Evolutionary conservation across 2,329 filamentous ascomycete genomes (phyloP).

Genomic region (Trichoderma gracile): DNA sequence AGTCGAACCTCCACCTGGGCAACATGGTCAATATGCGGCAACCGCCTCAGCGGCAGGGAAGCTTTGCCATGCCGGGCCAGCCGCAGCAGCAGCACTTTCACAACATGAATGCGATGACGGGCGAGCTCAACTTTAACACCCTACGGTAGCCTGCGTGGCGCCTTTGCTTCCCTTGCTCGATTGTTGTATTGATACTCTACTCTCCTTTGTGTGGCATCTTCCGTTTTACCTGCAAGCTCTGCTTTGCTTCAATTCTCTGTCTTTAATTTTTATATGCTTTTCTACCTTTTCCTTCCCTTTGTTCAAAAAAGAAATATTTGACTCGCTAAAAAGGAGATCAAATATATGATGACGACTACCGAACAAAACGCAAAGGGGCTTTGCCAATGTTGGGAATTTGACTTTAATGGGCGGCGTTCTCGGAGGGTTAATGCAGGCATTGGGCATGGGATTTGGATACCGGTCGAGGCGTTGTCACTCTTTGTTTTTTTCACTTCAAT

Average conservation of each 20-base stretch:
- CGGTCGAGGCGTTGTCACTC: background rate
- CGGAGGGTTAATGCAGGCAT: constrained; percentile 4
- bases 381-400: background rate
- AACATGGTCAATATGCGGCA: constrained; percentile 35
- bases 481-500: background rate
- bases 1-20: constrained; percentile 36
- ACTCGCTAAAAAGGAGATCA: background rate
- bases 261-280: background rate
- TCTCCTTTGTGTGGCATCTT: background rate
- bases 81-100: constrained; percentile 50
- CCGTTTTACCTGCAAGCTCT: background rate
- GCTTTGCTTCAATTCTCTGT: background rate
- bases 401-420: background rate
- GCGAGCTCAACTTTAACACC: constrained; percentile 35
- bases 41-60: constrained; percentile 36
- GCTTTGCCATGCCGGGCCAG: constrained; percentile 38
- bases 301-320: constrained; percentile 12
- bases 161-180: background rate
- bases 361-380: constrained; percentile 9
- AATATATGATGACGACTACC: constrained; percentile 21
- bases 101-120: constrained; percentile 36
- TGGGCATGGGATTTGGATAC: background rate
- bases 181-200: too few relatives aligned
- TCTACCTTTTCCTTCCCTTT: constrained; percentile 23
- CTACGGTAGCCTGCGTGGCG: constrained; percentile 20